Evolutionary conservation across 768 basidiomycete species (phyloP).

Genomic region (Rubroboletus satanas): DNA sequence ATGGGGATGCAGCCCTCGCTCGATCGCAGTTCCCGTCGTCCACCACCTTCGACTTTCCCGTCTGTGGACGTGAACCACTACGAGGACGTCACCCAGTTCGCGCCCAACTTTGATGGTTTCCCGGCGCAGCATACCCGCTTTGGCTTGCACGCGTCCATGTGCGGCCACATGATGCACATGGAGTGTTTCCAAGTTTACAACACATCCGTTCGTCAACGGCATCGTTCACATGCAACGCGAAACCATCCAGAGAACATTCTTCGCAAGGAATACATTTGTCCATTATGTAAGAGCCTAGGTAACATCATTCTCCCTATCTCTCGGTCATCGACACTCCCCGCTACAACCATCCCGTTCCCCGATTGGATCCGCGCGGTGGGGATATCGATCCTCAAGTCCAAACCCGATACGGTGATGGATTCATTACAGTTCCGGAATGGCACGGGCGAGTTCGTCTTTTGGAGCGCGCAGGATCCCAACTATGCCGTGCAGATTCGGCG

Average conservation of each 20-base stretch:
- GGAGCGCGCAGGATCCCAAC: constrained; percentile 77
- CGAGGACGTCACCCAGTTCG: constrained; percentile 35
- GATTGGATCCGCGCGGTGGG: constrained; percentile 91
- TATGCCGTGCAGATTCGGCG: constrained; percentile 56
- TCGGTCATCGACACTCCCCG: constrained; percentile 40
- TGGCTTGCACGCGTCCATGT: constrained; percentile 82
- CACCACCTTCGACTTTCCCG: constrained; percentile 35
- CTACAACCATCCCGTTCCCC: constrained; percentile 60
- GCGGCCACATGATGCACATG: constrained; percentile 96
- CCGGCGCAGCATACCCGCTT: constrained; percentile 71
- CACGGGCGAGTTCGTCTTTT: constrained; percentile 86
- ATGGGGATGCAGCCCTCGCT: constrained; percentile 60
- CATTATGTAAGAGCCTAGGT: constrained; percentile 93
- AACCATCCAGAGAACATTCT: constrained; percentile 95
- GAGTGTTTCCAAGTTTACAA: constrained; percentile 92
- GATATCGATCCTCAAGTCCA: constrained; percentile 83
- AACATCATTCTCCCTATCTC: constrained; percentile 89
- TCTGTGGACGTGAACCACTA: constrained; percentile 19
- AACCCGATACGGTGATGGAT: constrained; percentile 69
- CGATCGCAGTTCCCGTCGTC: constrained; percentile 45
- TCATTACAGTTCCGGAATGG: constrained; percentile 73
- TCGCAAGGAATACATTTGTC: constrained; percentile 93
- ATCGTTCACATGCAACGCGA: constrained; percentile 81
- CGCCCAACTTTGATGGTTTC: constrained; percentile 73
- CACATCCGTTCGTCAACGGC: constrained; percentile 79